A percentile compares a stretch with the other conserved stretches of the same genome.
Evolutionary conservation across 441 rosid species (phyloP).

Genomic region (Populus hybrid): DNA sequence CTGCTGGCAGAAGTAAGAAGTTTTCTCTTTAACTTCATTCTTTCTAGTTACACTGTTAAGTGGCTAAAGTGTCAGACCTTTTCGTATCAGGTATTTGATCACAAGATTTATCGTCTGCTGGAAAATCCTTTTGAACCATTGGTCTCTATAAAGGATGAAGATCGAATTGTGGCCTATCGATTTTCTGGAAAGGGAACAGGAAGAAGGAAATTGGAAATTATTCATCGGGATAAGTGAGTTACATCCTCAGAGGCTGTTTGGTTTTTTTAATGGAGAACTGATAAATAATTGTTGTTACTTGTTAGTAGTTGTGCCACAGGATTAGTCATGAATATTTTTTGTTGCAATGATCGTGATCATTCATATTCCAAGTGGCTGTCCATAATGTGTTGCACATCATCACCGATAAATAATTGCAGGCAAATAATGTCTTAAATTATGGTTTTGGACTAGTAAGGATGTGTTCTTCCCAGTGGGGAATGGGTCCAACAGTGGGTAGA

Average conservation of each 20-base stretch:
- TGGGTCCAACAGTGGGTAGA: not conserved
- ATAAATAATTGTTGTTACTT: not conserved
- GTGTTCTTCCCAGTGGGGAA: not conserved
- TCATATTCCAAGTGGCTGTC: not conserved
- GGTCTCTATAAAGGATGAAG: constrained; percentile 61
- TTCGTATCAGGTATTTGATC: constrained; percentile 49
- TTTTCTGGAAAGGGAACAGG: constrained; percentile 50
- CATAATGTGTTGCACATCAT: not conserved
- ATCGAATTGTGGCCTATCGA: constrained; percentile 63
- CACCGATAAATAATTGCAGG: not conserved
- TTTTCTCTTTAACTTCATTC: constrained; percentile 3
- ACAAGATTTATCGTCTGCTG: constrained; percentile 43
- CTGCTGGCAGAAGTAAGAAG: constrained; percentile 60
- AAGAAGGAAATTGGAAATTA: constrained; percentile 61
- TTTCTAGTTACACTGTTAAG: not conserved
- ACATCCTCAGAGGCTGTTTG: not conserved
- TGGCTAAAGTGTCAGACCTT: constrained; percentile 24
- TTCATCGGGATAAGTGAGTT: constrained; percentile 64
- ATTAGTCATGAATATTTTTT: not conserved
- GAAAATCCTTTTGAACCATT: constrained; percentile 56
- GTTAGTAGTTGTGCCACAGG: not conserved
- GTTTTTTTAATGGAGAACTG: not conserved
- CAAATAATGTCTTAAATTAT: not conserved
- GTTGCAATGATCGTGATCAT: not conserved
- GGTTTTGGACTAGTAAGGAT: not conserved